Base-by-base conservation (phyloP, 1,284 basidiomycete genomes). In the Ganoderma lucidum region DNA sequence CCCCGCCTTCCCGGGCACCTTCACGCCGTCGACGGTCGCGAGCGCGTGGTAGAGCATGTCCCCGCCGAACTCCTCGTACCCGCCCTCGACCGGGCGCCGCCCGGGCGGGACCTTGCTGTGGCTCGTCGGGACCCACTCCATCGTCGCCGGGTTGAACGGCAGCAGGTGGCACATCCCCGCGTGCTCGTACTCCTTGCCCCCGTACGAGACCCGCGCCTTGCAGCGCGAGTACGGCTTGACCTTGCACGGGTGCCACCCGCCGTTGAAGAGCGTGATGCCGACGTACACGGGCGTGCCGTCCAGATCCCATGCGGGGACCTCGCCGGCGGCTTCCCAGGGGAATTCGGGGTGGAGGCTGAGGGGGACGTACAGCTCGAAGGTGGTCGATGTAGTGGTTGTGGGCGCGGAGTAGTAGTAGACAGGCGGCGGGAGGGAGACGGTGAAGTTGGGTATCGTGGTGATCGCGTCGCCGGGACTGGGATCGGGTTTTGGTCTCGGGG, bases 161-260 rank as follows among this genome's bases (percentile, higher is more conserved):
- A 61, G 59, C 23, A 61, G 37, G 37, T 42, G 37, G 39, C 59
- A 61, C 23, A 61, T 61, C 2, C 59, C 59, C 23, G 14, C 3
- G 59, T 61, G 23, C 39, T 23, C 39, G 39, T 28, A 14, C 59
- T 61, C 59, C 37, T 42, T 42, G 14, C 59, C 59, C 23, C 37
- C 39, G 37, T 61, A 61, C 10, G 59, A 61, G 23, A 61, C 59
- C n/a, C 59, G 35, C 59, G 59, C 39, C 19, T 14, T 39, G 37
- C 10, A 41, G 23, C 15, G n/a, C n/a, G 17, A 12, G 39, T 61
- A 41, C 23, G 59, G 59, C 23, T 15, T 30, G 23, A 61, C 39
- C 14, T 61, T 61, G 59, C 59, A 61, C 23, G 59, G 59, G 59
- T 61, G 59, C 59, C 59, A 61, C n/a, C 59, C 59, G 59, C 14